Percentiles rank a stretch among this genome's conserved stretches.
Evolutionary conservation across 352 stramenopile species (phyloP).

Genomic region (Phytopythium kandeliae): DNA sequence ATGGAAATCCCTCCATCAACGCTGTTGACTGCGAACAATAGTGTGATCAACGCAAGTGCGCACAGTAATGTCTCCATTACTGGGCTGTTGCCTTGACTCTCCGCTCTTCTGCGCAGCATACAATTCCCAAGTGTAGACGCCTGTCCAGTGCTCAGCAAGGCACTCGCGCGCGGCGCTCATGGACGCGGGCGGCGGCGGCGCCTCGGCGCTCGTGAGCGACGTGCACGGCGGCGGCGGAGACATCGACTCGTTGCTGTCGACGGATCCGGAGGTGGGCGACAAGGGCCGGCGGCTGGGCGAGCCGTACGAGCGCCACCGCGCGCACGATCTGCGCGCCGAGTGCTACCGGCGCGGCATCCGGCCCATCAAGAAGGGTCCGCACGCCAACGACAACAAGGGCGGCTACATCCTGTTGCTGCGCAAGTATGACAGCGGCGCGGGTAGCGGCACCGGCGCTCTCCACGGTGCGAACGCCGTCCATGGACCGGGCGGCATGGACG

Average conservation of each 20-base stretch:
- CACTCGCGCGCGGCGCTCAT: not conserved
- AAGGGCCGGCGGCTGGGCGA: slow-evolving; percentile 42
- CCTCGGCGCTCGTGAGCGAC: slow-evolving; percentile 26
- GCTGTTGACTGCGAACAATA: no score
- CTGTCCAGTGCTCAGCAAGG: not conserved
- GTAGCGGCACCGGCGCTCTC: no score
- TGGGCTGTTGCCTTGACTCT: no score
- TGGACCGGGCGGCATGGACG: not conserved
- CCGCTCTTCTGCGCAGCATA: no score
- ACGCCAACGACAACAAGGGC: slow-evolving; percentile 84
- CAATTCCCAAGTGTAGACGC: no score
- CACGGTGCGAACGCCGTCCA: no score
- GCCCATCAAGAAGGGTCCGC: slow-evolving; percentile 74
- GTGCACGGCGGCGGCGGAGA: slow-evolving; percentile 42
- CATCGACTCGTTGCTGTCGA: slow-evolving; percentile 68
- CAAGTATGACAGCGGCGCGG: slow-evolving; percentile 43
- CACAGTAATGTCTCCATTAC: no score
- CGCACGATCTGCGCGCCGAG: slow-evolving; percentile 69
- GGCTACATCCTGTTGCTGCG: slow-evolving; percentile 70
- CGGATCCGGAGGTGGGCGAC: slow-evolving; percentile 18
- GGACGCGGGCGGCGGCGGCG: slow-evolving; percentile 11
- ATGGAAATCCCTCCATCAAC: no score
- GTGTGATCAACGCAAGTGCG: no score
- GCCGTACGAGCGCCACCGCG: slow-evolving; percentile 71
- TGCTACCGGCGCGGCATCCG: slow-evolving; percentile 73